These are phyloP conservation scores for Fistulifera pelliculosa DNA, from an alignment of 108 stramenopile species.

Conservation along the genomic window DNA sequence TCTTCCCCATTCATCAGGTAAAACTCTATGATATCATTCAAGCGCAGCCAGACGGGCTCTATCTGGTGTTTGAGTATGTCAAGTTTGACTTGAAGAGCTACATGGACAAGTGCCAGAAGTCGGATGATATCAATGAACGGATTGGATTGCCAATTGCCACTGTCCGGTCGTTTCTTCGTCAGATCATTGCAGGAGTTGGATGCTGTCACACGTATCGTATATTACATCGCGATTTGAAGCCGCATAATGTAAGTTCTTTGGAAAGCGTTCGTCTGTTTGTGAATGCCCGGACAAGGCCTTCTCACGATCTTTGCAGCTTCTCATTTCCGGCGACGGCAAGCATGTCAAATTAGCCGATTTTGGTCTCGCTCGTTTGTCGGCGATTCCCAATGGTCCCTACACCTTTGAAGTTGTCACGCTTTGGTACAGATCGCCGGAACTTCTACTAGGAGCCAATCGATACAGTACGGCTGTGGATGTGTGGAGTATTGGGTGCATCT, in stretches of 20 bases:
- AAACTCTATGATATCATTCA: conserved; percentile 71
- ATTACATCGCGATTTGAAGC: conserved; percentile 89
- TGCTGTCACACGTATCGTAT: conserved; percentile 84
- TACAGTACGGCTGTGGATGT: conserved; percentile 91
- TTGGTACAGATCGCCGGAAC: conserved; percentile 98
- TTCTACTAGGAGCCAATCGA: conserved; percentile 81
- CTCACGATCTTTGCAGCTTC: conserved; percentile 25
- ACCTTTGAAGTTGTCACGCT: conserved; percentile 94
- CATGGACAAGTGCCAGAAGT: conserved; percentile 66
- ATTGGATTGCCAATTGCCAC: conserved; percentile 55
- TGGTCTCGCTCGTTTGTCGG: conserved; percentile 88
- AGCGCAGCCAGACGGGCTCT: conserved; percentile 69
- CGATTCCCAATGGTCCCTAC: conserved; percentile 71
- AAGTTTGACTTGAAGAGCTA: conserved; percentile 76
- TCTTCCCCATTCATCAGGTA: conserved; percentile 11
- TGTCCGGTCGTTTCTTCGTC: conserved; percentile 64
- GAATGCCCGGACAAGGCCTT: not conserved
- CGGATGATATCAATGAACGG: conserved; percentile 65
- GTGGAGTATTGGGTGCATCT: conserved; percentile 95
- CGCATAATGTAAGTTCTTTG: conserved; percentile 64
- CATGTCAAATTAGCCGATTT: conserved; percentile 95
- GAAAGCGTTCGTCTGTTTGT: not conserved
- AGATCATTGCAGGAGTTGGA: conserved; percentile 81
- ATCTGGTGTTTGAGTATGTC: conserved; percentile 84
- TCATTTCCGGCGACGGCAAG: conserved; percentile 69